Evolutionary conservation across 2,329 filamentous ascomycete species (phyloP).

Genomic region (Sporothrix curviconia): DNA sequence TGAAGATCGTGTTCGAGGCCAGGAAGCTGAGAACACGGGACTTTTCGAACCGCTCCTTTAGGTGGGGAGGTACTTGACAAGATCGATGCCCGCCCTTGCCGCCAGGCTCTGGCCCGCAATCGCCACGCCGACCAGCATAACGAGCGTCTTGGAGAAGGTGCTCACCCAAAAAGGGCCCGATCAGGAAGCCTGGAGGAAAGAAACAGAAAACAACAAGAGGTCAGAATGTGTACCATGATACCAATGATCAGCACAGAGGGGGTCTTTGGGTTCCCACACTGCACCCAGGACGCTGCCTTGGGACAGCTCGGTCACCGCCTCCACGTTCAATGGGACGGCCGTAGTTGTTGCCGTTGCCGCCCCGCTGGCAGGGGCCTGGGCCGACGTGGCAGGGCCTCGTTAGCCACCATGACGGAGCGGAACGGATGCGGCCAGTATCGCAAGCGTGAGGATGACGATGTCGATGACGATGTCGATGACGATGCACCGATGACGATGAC

Average conservation of each 20-base stretch:
- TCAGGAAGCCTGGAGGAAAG: constrained; percentile 45
- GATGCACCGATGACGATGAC: too few species aligned
- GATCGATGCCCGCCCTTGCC: constrained; percentile 36
- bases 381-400: too few species aligned
- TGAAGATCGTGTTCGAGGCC: constrained; percentile 56
- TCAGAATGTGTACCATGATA: background rate
- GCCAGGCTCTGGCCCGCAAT: constrained; percentile 44
- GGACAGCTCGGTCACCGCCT: constrained; percentile 44
- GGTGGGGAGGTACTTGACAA: constrained; percentile 31
- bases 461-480: too few species aligned
- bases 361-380: too few species aligned
- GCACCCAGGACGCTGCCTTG: constrained; percentile 48
- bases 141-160: constrained; percentile 64
- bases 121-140: constrained; percentile 58
- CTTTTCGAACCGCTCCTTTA: constrained; percentile 31
- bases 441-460: too few species aligned
- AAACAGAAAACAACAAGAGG: background rate
- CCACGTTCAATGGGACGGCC: constrained; percentile 23
- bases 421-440: too few species aligned
- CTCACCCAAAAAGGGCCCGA: constrained; percentile 60
- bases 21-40: constrained; percentile 43
- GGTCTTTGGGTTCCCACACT: background rate
- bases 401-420: too few species aligned
- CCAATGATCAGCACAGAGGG: too few species aligned
- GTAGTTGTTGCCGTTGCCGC: background rate